Percentiles rank a stretch among this genome's conserved stretches.
These are phyloP conservation scores for Hammondia hammondi DNA, from an alignment of 169 alveolate species.

Conservation along the genomic window DNA sequence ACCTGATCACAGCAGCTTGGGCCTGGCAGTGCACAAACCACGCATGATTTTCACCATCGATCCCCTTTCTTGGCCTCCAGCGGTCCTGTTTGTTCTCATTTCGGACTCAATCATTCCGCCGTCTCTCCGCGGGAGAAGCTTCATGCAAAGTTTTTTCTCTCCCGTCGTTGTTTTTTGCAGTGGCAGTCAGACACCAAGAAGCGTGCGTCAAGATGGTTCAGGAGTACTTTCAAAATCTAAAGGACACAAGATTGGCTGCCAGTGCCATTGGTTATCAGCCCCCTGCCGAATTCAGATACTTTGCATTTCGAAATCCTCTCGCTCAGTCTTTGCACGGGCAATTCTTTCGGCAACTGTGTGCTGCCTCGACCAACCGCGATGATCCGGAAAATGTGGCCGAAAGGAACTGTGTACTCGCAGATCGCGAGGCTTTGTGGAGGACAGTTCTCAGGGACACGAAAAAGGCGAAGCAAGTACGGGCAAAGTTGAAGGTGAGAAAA, in stretches of 20 bases:
- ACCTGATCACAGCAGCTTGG: too few species aligned
- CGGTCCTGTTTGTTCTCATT: too few species aligned
- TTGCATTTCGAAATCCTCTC: slow-evolving; percentile 23
- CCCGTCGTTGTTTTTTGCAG: neutral
- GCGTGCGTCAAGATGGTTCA: neutral
- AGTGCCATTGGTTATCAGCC: neutral
- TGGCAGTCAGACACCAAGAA: neutral
- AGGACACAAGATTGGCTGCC: neutral
- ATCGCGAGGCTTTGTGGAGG: slow-evolving; percentile 32
- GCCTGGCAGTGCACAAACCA: too few species aligned
- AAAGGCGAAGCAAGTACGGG: slow-evolving; percentile 23
- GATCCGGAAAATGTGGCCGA: neutral
- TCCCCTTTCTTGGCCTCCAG: too few species aligned
- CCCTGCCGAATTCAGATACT: neutral
- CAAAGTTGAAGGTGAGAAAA: neutral
- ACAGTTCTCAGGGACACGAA: neutral
- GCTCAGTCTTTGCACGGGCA: neutral
- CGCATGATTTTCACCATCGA: too few species aligned
- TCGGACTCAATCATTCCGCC: too few species aligned
- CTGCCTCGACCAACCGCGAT: neutral
- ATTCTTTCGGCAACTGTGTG: neutral
- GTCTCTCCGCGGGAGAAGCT: too few species aligned
- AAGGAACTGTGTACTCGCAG: neutral
- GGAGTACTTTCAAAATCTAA: neutral
- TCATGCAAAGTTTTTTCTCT: too few species aligned